A percentile compares a stretch with the other conserved stretches of the same genome.
Evolutionary conservation across 768 basidiomycete species (phyloP).

Genomic region (Leccinellum albellum): DNA sequence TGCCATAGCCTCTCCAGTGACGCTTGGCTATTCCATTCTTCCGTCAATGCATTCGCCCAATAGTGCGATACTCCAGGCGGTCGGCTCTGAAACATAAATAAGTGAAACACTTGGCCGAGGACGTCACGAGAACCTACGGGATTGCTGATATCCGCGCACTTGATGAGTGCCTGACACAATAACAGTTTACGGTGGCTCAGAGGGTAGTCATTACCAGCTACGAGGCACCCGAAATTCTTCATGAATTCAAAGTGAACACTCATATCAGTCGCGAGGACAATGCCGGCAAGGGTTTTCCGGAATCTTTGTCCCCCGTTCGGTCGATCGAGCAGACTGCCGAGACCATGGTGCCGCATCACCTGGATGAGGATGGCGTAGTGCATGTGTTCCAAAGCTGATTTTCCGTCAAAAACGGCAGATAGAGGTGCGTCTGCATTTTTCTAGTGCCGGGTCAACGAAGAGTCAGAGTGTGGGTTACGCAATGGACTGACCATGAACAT

Average conservation of each 20-base stretch:
- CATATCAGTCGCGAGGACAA: constrained; percentile 95
- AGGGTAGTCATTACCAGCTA: constrained; percentile 39
- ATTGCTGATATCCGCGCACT: constrained; percentile 98
- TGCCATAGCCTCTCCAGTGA: constrained; percentile 76
- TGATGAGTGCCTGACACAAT: constrained; percentile 87
- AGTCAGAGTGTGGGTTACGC: background rate
- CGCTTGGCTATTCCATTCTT: constrained; percentile 91
- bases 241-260: constrained; percentile 85
- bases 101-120: constrained; percentile 3
- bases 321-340: constrained; percentile 64
- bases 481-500: constrained; percentile 75
- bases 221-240: constrained; percentile 51
- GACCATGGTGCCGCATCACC: constrained; percentile 76
- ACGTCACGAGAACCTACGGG: constrained; percentile 58
- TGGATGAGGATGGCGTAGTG: constrained; percentile 79
- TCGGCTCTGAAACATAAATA: constrained; percentile 57
- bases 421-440: constrained; percentile 92
- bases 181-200: constrained; percentile 56
- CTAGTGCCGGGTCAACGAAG: constrained; percentile 37
- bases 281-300: constrained; percentile 71
- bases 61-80: constrained; percentile 88
- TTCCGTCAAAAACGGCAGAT: constrained; percentile 82
- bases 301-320: constrained; percentile 45
- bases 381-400: constrained; percentile 89
- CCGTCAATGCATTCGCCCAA: constrained; percentile 85